Conservation (phyloP, 1,139 yeast species). For the Yamadazyma pseudoaaseri region DNA sequence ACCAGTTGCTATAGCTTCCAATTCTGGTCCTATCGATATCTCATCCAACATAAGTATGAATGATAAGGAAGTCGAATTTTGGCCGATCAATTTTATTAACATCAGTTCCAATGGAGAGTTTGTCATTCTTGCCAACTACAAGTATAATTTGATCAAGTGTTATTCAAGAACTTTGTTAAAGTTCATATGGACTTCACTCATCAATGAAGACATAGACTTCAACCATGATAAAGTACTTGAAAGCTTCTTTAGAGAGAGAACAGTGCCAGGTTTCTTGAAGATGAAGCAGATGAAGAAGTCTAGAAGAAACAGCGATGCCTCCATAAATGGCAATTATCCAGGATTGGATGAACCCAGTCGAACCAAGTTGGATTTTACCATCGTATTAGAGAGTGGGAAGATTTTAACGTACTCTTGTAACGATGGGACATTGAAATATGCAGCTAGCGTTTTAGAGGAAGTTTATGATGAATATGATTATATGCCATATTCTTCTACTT, state of each 20-base stretch:
- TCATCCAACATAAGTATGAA: constrained; percentile 34
- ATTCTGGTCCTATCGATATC: constrained; percentile 37
- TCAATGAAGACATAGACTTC: constrained; percentile 16
- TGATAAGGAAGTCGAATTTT: constrained; percentile 31
- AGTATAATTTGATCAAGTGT: constrained; percentile 51
- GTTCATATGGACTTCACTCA: constrained; percentile 50
- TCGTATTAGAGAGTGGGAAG: constrained; percentile 44
- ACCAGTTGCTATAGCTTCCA: not conserved
- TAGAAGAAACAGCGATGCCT: constrained; percentile 29
- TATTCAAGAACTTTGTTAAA: constrained; percentile 54
- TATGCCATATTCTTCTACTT: not conserved
- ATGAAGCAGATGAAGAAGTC: constrained; percentile 37
- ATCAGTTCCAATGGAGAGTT: constrained; percentile 61
- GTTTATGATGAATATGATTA: constrained; percentile 19
- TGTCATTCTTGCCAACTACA: constrained; percentile 56
- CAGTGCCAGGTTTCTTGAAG: constrained; percentile 50
- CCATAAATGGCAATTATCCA: constrained; percentile 39
- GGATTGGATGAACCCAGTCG: constrained; percentile 17
- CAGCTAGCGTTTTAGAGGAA: constrained; percentile 22
- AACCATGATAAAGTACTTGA: constrained; percentile 44
- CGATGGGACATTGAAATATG: constrained; percentile 37
- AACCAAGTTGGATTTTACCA: constrained; percentile 29
- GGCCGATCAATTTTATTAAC: constrained; percentile 68
- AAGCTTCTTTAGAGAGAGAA: constrained; percentile 57
- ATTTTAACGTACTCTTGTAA: constrained; percentile 47